Conservation (phyloP, 78 protist genomes). For the Dictyostelium discoideum region dicty_2.7 NC_007091.3:2884501-2885000, state of each 20-base stretch:
- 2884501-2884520: too few species aligned
- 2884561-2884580: too few species aligned
- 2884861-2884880: constrained; percentile 93
- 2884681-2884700: constrained; percentile 95
- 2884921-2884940: constrained; percentile 93
- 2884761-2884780: constrained; percentile 91
- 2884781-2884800: constrained; percentile 92
- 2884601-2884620: too few species aligned
- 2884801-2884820: constrained; percentile 71
- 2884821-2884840: constrained; percentile 61
- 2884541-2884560: too few species aligned
- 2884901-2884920: constrained; percentile 94
- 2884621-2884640: too few species aligned
- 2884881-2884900: constrained; percentile 99
- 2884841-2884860: constrained; percentile 90
- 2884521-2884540: too few species aligned
- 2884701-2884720: constrained; percentile 96
- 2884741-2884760: constrained; percentile 93
- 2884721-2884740: constrained; percentile 95
- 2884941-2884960: constrained; percentile 94
- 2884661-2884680: constrained; percentile 2
- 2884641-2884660: background rate
- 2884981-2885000: constrained; percentile 85
- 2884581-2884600: too few species aligned
- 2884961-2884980: constrained; percentile 87